A percentile compares a stretch with the other conserved stretches of the same genome.
These are phyloP conservation scores for Solanum tarijense DNA, from an alignment of 257 asterid species.

Conservation along the genomic window DNA sequence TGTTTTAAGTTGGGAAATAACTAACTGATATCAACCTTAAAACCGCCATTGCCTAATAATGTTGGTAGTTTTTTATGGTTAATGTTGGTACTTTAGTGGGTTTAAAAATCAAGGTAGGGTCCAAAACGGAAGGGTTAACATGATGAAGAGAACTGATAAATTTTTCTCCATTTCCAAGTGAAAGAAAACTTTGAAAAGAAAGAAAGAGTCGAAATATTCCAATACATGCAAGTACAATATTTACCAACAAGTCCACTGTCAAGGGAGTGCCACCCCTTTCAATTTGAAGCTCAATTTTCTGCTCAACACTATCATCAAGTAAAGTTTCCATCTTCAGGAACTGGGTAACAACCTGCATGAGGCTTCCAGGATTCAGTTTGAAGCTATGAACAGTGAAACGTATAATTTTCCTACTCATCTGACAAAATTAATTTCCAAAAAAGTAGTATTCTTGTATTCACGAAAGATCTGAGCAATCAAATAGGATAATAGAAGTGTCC, in stretches of 20 bases:
- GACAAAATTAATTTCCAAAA: background rate
- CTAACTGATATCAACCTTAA: background rate
- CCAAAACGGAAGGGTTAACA: background rate
- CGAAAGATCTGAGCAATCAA: background rate
- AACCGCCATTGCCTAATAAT: background rate
- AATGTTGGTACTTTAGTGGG: background rate
- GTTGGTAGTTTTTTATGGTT: background rate
- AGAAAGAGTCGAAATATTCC: background rate
- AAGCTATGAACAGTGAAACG: background rate
- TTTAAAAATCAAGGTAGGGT: background rate
- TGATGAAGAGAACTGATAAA: background rate
- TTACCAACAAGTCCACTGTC: slow-evolving; percentile 62
- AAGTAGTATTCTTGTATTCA: background rate
- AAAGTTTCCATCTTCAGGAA: slow-evolving; percentile 82
- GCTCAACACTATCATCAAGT: slow-evolving; percentile 76
- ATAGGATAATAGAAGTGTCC: background rate
- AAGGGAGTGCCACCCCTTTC: slow-evolving; percentile 93
- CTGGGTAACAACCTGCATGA: slow-evolving; percentile 80
- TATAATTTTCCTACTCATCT: background rate
- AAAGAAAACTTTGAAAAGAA: background rate
- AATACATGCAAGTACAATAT: slow-evolving; percentile 5
- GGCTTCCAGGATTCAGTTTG: slow-evolving; percentile 14
- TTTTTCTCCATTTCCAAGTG: background rate
- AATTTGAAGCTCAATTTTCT: slow-evolving; percentile 71
- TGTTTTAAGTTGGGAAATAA: too few species aligned